Conservation (phyloP, 805 yeast species). For the Metschnikowia cerradonensis region DNA sequence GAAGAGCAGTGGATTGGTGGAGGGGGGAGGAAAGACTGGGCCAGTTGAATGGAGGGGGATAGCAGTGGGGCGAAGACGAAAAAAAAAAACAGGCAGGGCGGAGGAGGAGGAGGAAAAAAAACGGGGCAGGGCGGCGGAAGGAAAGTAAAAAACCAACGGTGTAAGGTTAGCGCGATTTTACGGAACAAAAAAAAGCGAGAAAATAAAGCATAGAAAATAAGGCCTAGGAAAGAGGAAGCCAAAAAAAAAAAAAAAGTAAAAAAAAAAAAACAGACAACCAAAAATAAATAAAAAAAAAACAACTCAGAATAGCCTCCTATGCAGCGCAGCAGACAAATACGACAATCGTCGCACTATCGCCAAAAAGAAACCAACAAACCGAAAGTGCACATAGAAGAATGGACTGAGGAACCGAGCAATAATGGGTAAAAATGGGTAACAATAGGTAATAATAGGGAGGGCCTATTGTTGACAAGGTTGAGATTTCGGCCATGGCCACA, state of each 20-base stretch:
- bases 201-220: neutral
- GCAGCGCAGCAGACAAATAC: slow-evolving; percentile 2
- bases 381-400: neutral
- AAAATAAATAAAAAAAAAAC: neutral
- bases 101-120: neutral
- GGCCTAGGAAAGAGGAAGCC: neutral
- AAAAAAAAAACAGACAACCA: neutral
- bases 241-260: slow-evolving; percentile 1
- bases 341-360: slow-evolving; percentile 3
- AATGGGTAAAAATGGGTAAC: neutral
- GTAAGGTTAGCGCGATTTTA: slow-evolving; percentile 2
- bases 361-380: slow-evolving; percentile 2
- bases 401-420: neutral
- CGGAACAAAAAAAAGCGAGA: slow-evolving; percentile 3
- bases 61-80: neutral
- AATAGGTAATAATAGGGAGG: neutral
- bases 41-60: neutral
- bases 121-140: slow-evolving; percentile 1
- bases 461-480: neutral
- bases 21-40: too few species aligned
- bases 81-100: neutral
- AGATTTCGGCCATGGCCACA: neutral
- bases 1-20: too few species aligned
- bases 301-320: neutral
- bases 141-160: slow-evolving; percentile 2